These are phyloP conservation scores for Pezizomycotina sp. DNA, from an alignment of 2,329 filamentous ascomycete genomes.

Conservation along the genomic window DNA sequence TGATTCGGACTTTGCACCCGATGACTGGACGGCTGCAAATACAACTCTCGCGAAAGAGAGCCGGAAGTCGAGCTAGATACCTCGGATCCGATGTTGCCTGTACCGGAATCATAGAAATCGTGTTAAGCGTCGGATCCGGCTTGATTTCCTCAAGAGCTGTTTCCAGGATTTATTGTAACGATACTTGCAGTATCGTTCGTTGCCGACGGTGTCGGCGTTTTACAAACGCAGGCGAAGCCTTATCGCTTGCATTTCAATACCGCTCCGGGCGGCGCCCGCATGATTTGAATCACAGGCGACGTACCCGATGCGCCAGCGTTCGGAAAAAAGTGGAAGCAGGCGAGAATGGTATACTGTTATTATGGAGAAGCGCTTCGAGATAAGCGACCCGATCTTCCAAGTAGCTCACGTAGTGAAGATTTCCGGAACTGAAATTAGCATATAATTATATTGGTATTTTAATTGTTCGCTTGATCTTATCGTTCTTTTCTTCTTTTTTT, in stretches of 20 bases:
- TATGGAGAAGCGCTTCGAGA: conserved; percentile 57
- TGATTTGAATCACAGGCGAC: conserved; percentile 33
- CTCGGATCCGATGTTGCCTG: conserved; percentile 50
- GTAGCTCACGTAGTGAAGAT: conserved; percentile 88
- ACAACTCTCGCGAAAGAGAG: conserved; percentile 86
- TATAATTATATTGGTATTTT: neutral
- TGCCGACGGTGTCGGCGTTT: conserved; percentile 14
- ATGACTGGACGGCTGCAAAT: conserved; percentile 75
- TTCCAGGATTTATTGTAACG: conserved; percentile 17
- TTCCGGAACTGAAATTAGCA: neutral
- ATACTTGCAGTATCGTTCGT: conserved; percentile 13
- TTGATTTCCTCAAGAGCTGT: conserved; percentile 27
- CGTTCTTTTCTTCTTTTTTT: neutral
- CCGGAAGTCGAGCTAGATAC: conserved; percentile 75
- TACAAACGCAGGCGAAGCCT: conserved; percentile 14
- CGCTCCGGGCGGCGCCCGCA: conserved; percentile 11
- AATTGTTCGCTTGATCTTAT: neutral
- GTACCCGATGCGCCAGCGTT: conserved; percentile 51
- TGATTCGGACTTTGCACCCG: conserved; percentile 42
- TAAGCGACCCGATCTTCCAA: conserved; percentile 73
- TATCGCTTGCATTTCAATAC: conserved; percentile 6
- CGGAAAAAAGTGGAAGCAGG: conserved; percentile 34
- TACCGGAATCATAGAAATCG: conserved; percentile 36
- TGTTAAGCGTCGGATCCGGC: conserved; percentile 22
- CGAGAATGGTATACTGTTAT: conserved; percentile 55